A percentile compares a stretch with the other conserved stretches of the same genome.
Conservation (phyloP, 2,329 filamentous ascomycete genomes). For the Sporothrix pseudoabietina region DNA sequence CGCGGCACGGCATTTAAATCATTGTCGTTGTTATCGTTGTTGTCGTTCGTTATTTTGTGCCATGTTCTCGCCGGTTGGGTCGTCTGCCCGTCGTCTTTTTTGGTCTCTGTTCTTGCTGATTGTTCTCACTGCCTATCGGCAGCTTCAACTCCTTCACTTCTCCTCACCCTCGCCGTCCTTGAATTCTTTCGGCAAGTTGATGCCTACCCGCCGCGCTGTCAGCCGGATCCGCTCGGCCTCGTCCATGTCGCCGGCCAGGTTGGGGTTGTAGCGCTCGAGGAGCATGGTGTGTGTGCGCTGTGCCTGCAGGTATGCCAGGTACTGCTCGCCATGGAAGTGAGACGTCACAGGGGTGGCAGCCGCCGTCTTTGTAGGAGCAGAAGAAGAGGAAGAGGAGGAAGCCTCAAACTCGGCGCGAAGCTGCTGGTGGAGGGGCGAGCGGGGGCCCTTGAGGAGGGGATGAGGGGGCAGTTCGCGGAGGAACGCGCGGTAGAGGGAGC, state of each 20-base stretch:
- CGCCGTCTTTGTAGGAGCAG: conserved; percentile 38
- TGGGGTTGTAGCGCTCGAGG: conserved; percentile 90
- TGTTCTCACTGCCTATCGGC: background rate
- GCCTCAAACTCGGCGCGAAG: conserved; percentile 64
- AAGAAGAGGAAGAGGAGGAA: conserved; percentile 37
- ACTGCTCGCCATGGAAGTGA: conserved; percentile 66
- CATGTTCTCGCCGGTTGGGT: background rate
- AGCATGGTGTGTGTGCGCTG: conserved; percentile 81
- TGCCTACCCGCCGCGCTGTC: conserved; percentile 83
- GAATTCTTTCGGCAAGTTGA: conserved; percentile 77
- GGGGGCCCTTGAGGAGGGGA: conserved; percentile 55
- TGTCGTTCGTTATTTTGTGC: background rate
- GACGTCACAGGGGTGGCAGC: conserved; percentile 29
- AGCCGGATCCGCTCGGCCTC: conserved; percentile 81
- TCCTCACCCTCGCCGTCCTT: background rate
- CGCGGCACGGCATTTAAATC: conserved; percentile 11
- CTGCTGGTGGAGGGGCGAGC: conserved; percentile 69
- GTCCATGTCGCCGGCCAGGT: conserved; percentile 71
- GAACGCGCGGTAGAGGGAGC: conserved; percentile 82
- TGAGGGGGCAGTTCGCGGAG: conserved; percentile 85
- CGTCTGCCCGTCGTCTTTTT: background rate
- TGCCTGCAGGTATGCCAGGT: conserved; percentile 77
- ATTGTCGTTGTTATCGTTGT: background rate
- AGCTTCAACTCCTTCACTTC: background rate
- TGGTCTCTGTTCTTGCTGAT: too few relatives aligned